Percentiles rank a stretch among this genome's conserved stretches.
phyloP scores from a whole-genome alignment of 2,329 filamentous ascomycete genomes.

The Aspergillus persii region DNA sequence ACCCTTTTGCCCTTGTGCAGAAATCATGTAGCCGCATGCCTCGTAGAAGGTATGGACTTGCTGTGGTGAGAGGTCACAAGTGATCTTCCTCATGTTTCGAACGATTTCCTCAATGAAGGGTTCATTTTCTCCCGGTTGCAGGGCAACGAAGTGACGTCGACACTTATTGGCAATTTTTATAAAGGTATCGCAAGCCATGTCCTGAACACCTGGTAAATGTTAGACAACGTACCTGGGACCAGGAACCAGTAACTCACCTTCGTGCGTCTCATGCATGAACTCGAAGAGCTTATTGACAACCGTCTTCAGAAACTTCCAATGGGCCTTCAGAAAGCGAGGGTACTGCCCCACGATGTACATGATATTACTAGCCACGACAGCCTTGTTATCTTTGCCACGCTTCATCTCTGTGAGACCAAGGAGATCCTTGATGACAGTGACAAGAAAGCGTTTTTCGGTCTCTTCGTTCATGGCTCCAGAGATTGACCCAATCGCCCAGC shows the following conservation, averaged over 20 bases:
- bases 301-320: conserved; percentile 99
- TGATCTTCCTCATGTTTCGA: conserved; percentile 91
- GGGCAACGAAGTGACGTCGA: conserved; percentile 91
- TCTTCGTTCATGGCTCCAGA: conserved; percentile 99
- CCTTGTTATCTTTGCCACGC: conserved; percentile 98
- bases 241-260: conserved; percentile 58
- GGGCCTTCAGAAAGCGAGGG: conserved; percentile 94
- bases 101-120: conserved; percentile 99
- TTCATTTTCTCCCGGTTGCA: conserved; percentile 90
- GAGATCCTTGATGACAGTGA: conserved; percentile 98
- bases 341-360: conserved; percentile 99
- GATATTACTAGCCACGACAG: conserved; percentile 97
- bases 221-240: conserved; percentile 7
- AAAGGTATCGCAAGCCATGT: conserved; percentile 99
- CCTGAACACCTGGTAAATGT: conserved; percentile 72
- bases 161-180: conserved; percentile 99
- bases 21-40: conserved; percentile 98
- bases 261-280: conserved; percentile 99
- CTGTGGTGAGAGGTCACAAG: conserved; percentile 88
- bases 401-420: conserved; percentile 98
- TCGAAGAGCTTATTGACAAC: conserved; percentile 99
- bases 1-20: conserved; percentile 91
- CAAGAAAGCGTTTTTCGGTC: conserved; percentile 96
- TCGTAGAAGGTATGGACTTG: conserved; percentile 99
- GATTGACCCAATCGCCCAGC: conserved; percentile 98